Base-by-base conservation (phyloP, 257 asterid genomes). In the Thymus mandschuricus region DNA sequence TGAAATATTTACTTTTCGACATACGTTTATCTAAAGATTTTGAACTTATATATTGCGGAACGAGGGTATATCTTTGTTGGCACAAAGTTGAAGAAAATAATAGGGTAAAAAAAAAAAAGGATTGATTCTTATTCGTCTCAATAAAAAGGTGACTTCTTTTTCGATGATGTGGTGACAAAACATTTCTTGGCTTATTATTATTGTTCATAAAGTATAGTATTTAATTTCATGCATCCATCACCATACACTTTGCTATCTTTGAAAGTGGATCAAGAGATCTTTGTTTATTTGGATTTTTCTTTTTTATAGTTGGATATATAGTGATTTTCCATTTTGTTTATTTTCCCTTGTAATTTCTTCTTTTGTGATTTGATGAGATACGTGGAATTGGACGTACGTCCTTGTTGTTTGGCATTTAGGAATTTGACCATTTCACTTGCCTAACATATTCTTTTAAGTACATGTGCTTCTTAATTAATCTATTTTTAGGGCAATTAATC, bases 61-160 rank as follows among this genome's bases (percentile, higher is more conserved):
- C 21, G 44, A 6, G 44, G 6, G 44, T 64, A n/a, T 71, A 74
- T 71, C 11, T 74, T 52, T 76, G 44, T 51, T 71, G 52, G 70
- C 60, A 59, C 70, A 77, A 79, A 80, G 76, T 45, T 60, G 75
- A 66, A 10, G 74, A 72, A 64, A 44, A 65, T 41, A 68, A 77
- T 48, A 68, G 60, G 33, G 38, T 49, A 71, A 4, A 44, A 62
- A 21, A n/a, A n/a, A 21, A 58, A 70, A 74, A 61, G 13, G 78
- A 76, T 71, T 72, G 80, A 73, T 84, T 82, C 80, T 59, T 54
- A 50, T 71, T 79, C 87, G 70, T 72, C 70, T 75, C 65, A 60
- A 60, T 31, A 78, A 77, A 64, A 38, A 70, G 64, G 57, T 60
- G 2, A 31, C 44, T 84, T 71, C 81, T 40, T 74, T 79, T 70